Evolutionary conservation across 495 filamentous ascomycete genomes (phyloP).

Genomic region (Tuber umbilicatum): DNA sequence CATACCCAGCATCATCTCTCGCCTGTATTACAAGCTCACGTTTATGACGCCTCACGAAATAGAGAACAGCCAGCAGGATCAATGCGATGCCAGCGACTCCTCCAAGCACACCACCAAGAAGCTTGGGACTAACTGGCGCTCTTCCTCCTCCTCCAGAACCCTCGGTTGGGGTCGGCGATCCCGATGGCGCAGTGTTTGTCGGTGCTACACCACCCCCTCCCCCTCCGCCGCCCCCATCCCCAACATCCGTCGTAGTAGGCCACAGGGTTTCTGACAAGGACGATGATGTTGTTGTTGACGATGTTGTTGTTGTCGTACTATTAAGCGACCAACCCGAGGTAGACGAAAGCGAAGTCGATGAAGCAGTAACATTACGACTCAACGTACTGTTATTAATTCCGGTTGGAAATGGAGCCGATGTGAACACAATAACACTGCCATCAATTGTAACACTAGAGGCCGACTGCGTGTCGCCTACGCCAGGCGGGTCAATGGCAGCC

Average conservation of each 20-base stretch:
- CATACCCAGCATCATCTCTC: conserved; percentile 41
- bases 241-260: conserved; percentile 15
- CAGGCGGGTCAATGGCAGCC: conserved; percentile 18
- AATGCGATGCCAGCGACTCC: conserved; percentile 41
- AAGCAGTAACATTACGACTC: conserved; percentile 16
- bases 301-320: conserved; percentile 17
- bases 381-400: conserved; percentile 13
- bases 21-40: conserved; percentile 13
- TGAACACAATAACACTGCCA: conserved; percentile 29
- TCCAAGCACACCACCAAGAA: conserved; percentile 40
- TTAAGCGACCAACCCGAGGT: conserved; percentile 12
- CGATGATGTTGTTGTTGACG: conserved; percentile 11
- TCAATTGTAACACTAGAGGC: conserved; percentile 24
- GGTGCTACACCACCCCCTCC: conserved; percentile 11
- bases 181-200: conserved; percentile 10
- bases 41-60: conserved; percentile 34
- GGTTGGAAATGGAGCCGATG: conserved; percentile 13
- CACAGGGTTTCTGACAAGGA: conserved; percentile 10
- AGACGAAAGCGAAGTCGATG: conserved; percentile 14
- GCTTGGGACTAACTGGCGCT: conserved; percentile 29
- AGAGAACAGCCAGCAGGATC: conserved; percentile 35
- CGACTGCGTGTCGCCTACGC: conserved; percentile 20
- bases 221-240: conserved; percentile 26
- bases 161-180: conserved; percentile 17
- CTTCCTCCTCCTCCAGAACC: conserved; percentile 8